phyloP scores from a whole-genome alignment of 345 rosid species.

The Trapa bicornis region DNA sequence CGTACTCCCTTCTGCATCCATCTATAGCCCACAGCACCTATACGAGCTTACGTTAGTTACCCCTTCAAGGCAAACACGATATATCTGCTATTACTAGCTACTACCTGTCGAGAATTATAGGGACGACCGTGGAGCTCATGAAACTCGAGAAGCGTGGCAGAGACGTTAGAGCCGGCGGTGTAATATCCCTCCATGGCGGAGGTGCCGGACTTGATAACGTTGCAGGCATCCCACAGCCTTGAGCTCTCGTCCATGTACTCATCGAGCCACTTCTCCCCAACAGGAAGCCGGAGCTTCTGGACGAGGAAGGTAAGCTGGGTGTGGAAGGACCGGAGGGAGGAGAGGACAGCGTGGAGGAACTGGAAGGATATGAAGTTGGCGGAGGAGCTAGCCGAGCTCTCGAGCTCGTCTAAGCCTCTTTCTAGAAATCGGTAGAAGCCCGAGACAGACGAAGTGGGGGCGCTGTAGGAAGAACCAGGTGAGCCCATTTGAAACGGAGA shows the following conservation, averaged over 20 bases:
- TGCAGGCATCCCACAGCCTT: conserved; percentile 54
- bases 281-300: conserved; percentile 47
- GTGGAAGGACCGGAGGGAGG: conserved; percentile 36
- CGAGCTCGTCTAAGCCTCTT: conserved; percentile 36
- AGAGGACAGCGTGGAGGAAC: conserved; percentile 30
- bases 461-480: conserved; percentile 16
- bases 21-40: conserved; percentile 31
- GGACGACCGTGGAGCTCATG: conserved; percentile 13
- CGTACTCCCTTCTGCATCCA: conserved; percentile 32
- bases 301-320: conserved; percentile 40
- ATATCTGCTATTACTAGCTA: too few relatives aligned
- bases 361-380: conserved; percentile 37
- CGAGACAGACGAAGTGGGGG: conserved; percentile 20
- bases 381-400: conserved; percentile 19
- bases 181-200: conserved; percentile 31
- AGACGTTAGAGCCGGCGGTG: conserved; percentile 22
- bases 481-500: conserved; percentile 24
- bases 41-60: not conserved
- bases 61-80: too few relatives aligned
- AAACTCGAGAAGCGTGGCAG: conserved; percentile 28
- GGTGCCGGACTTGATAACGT: conserved; percentile 32
- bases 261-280: conserved; percentile 57
- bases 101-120: conserved; percentile 38
- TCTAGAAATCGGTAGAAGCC: conserved; percentile 37
- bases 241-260: conserved; percentile 72